Base-by-base conservation (phyloP, 768 basidiomycete genomes). In the Exsudoporus frostii region DNA sequence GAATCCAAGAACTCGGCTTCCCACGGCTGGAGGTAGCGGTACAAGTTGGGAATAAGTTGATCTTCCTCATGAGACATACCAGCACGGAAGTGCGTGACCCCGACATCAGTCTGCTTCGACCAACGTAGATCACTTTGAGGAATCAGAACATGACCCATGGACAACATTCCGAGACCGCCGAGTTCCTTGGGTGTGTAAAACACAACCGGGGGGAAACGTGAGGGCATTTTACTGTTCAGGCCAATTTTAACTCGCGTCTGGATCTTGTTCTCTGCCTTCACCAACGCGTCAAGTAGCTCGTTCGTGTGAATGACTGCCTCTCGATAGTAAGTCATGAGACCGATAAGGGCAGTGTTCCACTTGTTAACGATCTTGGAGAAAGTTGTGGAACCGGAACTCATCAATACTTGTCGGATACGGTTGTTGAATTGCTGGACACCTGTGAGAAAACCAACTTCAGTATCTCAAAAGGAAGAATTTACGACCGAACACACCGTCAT, bases 181-280 rank as follows among this genome's bases (percentile, higher is more conserved):
- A 98, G 76, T 78, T 98, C 97, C 85, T 98, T 98, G 0, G 93
- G 95, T 7, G 92, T 95, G 68, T 97, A 96, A 78, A 94, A 96
- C 8, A 95, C 90, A 15, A 92, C 90, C 11, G 96, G 89, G 51
- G 97, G 96, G 83, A 98, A 98, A 80, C 94, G 88, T 5, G 94
- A 97, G 22, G 97, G 97, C 97, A 99, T 98, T 77, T 98, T 97
- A 71, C 90, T 92, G 79, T 98, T 97, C 61, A 97, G 67, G n/a
- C 96, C 97, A 57, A 99, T 98, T 81, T 98, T 98, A 65, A 99
- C 96, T 74, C 97, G 92, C 4, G 95, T 98, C 73, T 99, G 97
- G 43, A 98, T 96, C 79, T 98, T 98, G 82, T 98, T 98, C 76
- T 99, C 96, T 2, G 95, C 93, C 73, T 99, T 99, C 65, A 99